A percentile compares a stretch with the other conserved stretches of the same genome.
Conservation (phyloP, 768 basidiomycete species). For the Gloeopeniophorella convolvens region DNA sequence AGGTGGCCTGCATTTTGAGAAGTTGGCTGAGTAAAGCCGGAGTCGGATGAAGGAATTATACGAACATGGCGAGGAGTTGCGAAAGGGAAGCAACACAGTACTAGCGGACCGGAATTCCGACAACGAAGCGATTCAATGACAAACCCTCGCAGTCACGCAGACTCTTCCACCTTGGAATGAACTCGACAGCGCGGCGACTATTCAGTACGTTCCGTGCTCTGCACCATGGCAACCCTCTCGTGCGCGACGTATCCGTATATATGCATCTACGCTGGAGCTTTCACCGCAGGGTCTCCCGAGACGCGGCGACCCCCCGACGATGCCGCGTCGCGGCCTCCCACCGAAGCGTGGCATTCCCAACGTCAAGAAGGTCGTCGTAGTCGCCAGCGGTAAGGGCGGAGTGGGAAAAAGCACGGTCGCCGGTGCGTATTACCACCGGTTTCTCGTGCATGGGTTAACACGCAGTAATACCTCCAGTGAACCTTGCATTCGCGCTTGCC, state of each 20-base stretch:
- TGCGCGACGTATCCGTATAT: slow-evolving; percentile 26
- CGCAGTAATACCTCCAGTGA: slow-evolving; percentile 42
- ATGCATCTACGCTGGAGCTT: slow-evolving; percentile 3
- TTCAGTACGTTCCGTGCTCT: slow-evolving; percentile 13
- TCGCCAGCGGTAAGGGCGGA: slow-evolving; percentile 92
- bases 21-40: not conserved
- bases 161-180: not conserved
- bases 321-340: slow-evolving; percentile 50
- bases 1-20: slow-evolving; percentile 26
- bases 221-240: slow-evolving; percentile 53
- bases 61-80: not conserved
- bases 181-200: slow-evolving; percentile 1
- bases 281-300: slow-evolving; percentile 26
- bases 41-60: not conserved
- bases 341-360: slow-evolving; percentile 56
- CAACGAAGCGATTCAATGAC: not conserved
- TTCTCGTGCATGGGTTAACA: not conserved
- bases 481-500: slow-evolving; percentile 72
- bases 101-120: not conserved
- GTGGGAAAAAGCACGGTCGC: slow-evolving; percentile 95
- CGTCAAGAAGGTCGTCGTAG: slow-evolving; percentile 74
- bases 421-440: slow-evolving; percentile 40
- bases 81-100: not conserved
- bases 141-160: not conserved
- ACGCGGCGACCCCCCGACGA: slow-evolving; percentile 19